Percentiles rank a stretch among this genome's conserved stretches.
phyloP scores from a whole-genome alignment of 2,329 filamentous ascomycete species.

The Nigrograna mackinnonii region DNA sequence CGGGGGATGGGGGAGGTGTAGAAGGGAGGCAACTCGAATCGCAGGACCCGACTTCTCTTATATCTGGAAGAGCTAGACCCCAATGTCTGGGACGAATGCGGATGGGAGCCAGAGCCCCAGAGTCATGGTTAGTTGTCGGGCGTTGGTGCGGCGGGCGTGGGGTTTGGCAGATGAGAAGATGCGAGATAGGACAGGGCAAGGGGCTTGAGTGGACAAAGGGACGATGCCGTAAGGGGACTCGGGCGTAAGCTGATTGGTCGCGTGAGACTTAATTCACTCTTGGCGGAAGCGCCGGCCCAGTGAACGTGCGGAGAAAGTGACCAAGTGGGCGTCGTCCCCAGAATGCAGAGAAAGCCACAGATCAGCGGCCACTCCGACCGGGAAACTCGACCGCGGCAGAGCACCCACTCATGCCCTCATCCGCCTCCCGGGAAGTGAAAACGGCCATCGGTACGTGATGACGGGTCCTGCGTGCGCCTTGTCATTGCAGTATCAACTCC shows the following conservation, averaged over 20 bases:
- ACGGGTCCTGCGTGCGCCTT: too few species aligned
- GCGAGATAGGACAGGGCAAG: too few species aligned
- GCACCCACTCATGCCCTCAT: neutral
- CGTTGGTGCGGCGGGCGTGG: neutral
- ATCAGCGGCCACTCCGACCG: neutral
- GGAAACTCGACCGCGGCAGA: neutral
- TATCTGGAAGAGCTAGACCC: neutral
- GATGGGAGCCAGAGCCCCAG: neutral
- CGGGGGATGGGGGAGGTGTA: neutral
- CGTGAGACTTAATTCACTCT: neutral
- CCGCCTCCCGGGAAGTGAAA: neutral
- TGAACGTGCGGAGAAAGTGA: neutral
- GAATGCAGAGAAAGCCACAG: neutral
- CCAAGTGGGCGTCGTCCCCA: too few species aligned
- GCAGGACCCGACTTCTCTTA: neutral
- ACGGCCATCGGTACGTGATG: too few species aligned
- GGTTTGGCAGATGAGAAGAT: too few species aligned
- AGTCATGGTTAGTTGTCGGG: neutral
- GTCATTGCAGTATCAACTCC: too few species aligned
- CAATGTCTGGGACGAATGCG: neutral
- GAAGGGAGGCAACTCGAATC: conserved; percentile 1
- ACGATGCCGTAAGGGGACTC: neutral
- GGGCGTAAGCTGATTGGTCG: neutral
- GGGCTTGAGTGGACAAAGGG: neutral
- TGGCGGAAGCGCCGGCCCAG: neutral